A percentile compares a stretch with the other conserved stretches of the same genome.
phyloP scores from a whole-genome alignment of 1,139 yeast genomes.

The Geotrichum reessii region DNA sequence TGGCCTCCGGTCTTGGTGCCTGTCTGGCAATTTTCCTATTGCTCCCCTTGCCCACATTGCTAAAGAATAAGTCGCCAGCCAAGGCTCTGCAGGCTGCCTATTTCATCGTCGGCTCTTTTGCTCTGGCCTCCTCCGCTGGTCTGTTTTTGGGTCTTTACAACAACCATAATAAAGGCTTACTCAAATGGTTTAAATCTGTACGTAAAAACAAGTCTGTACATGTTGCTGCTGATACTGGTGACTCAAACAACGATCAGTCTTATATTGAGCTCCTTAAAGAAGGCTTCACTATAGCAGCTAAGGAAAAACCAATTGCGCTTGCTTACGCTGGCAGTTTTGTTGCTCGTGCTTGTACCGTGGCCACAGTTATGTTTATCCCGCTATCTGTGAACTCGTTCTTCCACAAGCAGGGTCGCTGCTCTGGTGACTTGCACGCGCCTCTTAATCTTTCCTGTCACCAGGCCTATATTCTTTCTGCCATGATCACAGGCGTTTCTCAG shows the following conservation, averaged over 20 bases:
- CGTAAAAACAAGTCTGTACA: background rate
- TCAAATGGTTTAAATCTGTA: constrained; percentile 24
- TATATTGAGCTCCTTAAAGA: constrained; percentile 41
- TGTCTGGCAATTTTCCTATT: constrained; percentile 53
- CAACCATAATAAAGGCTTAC: constrained; percentile 35
- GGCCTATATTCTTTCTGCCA: constrained; percentile 61
- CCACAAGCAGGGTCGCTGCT: constrained; percentile 29
- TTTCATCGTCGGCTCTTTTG: constrained; percentile 43
- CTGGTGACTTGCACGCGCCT: constrained; percentile 27
- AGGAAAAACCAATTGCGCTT: constrained; percentile 38
- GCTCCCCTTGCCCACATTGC: constrained; percentile 61
- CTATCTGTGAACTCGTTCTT: constrained; percentile 55
- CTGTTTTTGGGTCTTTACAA: constrained; percentile 47
- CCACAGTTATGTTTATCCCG: constrained; percentile 59
- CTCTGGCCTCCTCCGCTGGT: constrained; percentile 40
- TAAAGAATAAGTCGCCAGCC: constrained; percentile 42
- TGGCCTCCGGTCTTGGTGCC: constrained; percentile 65
- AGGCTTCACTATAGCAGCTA: constrained; percentile 43
- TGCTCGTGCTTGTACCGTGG: constrained; percentile 59
- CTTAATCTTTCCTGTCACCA: constrained; percentile 46
- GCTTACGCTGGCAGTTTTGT: constrained; percentile 63
- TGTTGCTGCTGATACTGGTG: constrained; percentile 15
- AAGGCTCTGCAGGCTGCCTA: constrained; percentile 47
- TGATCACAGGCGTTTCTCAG: constrained; percentile 61
- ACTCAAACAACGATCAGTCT: constrained; percentile 27